These are phyloP conservation scores for Melampsora larici-populina DNA, from an alignment of 1,284 basidiomycete species.

Conservation along the genomic window DNA sequence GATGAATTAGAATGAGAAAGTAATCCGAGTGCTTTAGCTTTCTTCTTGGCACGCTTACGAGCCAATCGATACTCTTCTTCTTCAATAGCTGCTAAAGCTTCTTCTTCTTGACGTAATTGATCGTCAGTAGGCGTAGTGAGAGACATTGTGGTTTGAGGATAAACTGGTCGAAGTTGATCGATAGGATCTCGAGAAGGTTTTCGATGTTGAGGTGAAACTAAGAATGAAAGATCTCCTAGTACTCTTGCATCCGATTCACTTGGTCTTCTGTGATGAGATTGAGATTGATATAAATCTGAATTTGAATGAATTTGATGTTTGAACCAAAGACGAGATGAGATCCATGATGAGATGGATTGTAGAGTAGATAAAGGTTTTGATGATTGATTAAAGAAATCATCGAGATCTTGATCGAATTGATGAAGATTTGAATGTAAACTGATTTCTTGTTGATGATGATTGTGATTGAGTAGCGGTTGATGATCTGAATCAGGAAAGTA, in stretches of 20 bases:
- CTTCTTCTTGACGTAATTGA: constrained; percentile 6
- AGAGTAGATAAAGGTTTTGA: no score
- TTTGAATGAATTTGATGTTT: no score
- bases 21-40: not conserved
- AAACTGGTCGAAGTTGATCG: not conserved
- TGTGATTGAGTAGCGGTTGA: no score
- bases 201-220: not conserved
- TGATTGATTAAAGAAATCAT: no score
- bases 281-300: no score
- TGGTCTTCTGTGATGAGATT: not conserved
- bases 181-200: not conserved
- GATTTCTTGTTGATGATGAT: no score
- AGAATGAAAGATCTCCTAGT: not conserved
- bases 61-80: constrained; percentile 3
- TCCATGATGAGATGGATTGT: no score
- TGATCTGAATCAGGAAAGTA: no score
- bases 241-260: not conserved
- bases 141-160: not conserved
- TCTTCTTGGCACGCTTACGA: not conserved
- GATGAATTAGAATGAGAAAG: not conserved
- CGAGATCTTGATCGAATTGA: no score
- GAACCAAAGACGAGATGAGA: no score
- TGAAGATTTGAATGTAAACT: no score
- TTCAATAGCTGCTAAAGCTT: not conserved
- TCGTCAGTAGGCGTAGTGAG: not conserved